These are phyloP conservation scores for Monilinia polystroma DNA, from an alignment of 2,329 filamentous ascomycete genomes.

Conservation along the genomic window DNA sequence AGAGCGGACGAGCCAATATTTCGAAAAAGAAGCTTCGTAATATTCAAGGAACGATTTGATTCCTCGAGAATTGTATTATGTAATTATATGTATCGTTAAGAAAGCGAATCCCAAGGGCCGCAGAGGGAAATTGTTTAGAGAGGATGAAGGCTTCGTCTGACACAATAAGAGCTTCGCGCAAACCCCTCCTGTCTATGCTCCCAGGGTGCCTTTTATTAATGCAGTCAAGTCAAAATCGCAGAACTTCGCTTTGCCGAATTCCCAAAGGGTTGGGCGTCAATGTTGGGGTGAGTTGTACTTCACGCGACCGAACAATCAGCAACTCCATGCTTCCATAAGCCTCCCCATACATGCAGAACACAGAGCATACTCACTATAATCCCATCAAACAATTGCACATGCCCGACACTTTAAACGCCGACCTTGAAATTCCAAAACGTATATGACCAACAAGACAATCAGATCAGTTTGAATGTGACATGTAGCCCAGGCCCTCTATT, in stretches of 20 bases:
- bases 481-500: neutral
- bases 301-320: slow-evolving; percentile 1
- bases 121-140: neutral
- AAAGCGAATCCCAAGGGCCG: neutral
- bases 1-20: neutral
- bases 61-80: slow-evolving; percentile 1
- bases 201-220: neutral
- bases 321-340: neutral
- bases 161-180: neutral
- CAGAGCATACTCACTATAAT: neutral
- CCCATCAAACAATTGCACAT: neutral
- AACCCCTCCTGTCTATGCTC: neutral
- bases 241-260: neutral
- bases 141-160: neutral
- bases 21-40: neutral
- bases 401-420: neutral
- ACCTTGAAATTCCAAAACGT: neutral
- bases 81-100: slow-evolving; percentile 5
- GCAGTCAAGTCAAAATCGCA: neutral
- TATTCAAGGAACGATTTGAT: neutral
- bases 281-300: slow-evolving; percentile 20
- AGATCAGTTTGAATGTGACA: neutral
- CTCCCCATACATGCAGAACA: neutral
- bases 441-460: neutral
- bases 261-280: slow-evolving; percentile 11